Conservation (phyloP, 176 grass and related monocot genomes). For the Elymus sibiricus region DNA sequence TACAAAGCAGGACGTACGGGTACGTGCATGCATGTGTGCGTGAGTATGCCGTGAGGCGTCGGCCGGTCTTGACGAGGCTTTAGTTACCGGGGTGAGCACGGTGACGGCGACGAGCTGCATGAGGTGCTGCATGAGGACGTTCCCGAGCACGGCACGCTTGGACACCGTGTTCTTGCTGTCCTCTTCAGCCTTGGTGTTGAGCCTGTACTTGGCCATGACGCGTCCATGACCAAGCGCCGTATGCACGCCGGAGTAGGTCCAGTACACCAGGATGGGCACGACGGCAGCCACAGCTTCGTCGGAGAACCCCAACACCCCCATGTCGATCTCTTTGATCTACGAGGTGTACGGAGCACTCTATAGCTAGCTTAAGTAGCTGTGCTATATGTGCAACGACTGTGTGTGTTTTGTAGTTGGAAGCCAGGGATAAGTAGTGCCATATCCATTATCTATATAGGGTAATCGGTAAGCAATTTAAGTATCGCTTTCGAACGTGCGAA, state of each 20-base stretch:
- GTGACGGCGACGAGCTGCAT: constrained; percentile 27
- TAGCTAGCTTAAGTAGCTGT: too few species aligned
- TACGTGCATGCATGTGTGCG: too few species aligned
- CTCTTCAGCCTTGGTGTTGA: constrained; percentile 39
- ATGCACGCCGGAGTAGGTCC: constrained; percentile 41
- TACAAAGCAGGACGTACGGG: too few species aligned
- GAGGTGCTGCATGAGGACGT: constrained; percentile 45
- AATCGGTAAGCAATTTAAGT: too few species aligned
- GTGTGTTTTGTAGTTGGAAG: too few species aligned
- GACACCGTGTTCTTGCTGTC: constrained; percentile 34
- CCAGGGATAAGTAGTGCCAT: too few species aligned
- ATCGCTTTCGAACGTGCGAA: too few species aligned
- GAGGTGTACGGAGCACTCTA: too few species aligned
- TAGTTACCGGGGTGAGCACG: constrained; percentile 7
- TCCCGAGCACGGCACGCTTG: constrained; percentile 27
- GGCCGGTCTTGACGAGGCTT: too few species aligned
- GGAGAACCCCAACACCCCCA: not conserved
- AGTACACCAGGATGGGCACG: constrained; percentile 47
- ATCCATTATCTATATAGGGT: too few species aligned
- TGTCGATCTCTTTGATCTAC: not conserved
- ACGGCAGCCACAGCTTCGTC: constrained; percentile 32
- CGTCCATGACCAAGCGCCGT: constrained; percentile 7
- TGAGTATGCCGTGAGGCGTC: too few species aligned
- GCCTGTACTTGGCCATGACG: constrained; percentile 27
- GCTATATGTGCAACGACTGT: too few species aligned